Evolutionary conservation across 1,284 basidiomycete genomes (phyloP), one percentile per base, ranked within the genome.

Genomic region (Microbotryomycetes sp.): DNA sequence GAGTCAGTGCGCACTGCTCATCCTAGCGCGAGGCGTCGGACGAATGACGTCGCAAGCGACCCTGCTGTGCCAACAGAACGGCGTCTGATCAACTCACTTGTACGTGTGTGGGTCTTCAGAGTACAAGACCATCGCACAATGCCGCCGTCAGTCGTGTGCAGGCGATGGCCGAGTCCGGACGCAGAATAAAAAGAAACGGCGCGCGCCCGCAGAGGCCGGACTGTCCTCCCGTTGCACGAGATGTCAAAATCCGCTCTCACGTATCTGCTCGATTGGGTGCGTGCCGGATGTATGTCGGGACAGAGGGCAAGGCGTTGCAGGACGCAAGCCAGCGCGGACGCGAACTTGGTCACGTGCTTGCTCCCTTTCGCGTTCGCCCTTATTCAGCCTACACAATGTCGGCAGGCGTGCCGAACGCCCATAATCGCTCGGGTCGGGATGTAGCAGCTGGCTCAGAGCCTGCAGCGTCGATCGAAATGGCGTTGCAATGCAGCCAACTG

Each of bases 111-210:
- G 23, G 16, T 54, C 57, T 30, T 67, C 60, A 0, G 47, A 21
- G 18, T 56, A 54, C 18, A 58, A 54, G 2, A 67, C 66, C 66
- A 67, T 67, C n/a, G 52, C 54, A 13, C n/a, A n/a, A n/a, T n/a
- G n/a, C n/a, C n/a, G n/a, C n/a, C n/a, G n/a, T n/a, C n/a, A n/a
- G n/a, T n/a, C n/a, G n/a, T n/a, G n/a, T n/a, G n/a, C n/a, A n/a
- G n/a, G n/a, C n/a, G n/a, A n/a, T n/a, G n/a, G n/a, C 35, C 35
- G 18, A 41, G 35, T 9, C 18, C 35, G 35, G 18, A 41, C 18
- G 35, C 35, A 41, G 35, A 41, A 41, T 11, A 41, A n/a, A n/a
- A n/a, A n/a, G n/a, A n/a, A n/a, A n/a, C n/a, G n/a, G n/a, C n/a
- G n/a, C n/a, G n/a, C n/a, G n/a, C n/a, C n/a, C n/a, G n/a, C n/a